A percentile compares a stretch with the other conserved stretches of the same genome.
Evolutionary conservation across 2,329 filamentous ascomycete species (phyloP).

Genomic region (Pseudonectria buxi): DNA sequence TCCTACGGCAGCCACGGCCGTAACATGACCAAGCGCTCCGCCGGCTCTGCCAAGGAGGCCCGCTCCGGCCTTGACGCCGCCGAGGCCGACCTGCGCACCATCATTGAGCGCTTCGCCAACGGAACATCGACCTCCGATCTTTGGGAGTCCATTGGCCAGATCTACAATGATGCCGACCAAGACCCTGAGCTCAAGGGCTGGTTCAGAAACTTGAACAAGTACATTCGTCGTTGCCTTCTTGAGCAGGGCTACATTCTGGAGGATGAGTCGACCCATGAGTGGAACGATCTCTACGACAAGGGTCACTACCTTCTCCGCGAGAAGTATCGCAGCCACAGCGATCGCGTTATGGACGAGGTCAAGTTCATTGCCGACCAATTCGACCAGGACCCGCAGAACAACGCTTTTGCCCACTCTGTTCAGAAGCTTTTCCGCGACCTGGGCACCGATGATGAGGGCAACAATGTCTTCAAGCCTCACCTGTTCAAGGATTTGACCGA

Average conservation of each 20-base stretch:
- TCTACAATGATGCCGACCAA: constrained; percentile 80
- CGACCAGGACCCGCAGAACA: constrained; percentile 81
- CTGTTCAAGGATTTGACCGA: constrained; percentile 82
- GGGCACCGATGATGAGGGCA: constrained; percentile 80
- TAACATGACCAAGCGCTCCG: constrained; percentile 55
- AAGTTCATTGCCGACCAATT: constrained; percentile 89
- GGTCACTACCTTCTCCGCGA: constrained; percentile 82
- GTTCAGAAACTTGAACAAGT: constrained; percentile 75
- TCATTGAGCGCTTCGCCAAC: constrained; percentile 95
- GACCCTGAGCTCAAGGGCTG: constrained; percentile 83
- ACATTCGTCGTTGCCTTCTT: constrained; percentile 75
- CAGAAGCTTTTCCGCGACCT: constrained; percentile 82
- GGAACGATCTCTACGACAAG: constrained; percentile 77
- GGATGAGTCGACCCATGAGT: constrained; percentile 70
- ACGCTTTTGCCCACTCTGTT: constrained; percentile 65
- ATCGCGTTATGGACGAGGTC: constrained; percentile 80
- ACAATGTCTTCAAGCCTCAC: constrained; percentile 85
- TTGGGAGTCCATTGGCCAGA: constrained; percentile 73
- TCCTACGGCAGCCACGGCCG: constrained; percentile 73
- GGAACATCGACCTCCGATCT: constrained; percentile 83
- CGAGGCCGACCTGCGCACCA: constrained; percentile 68
- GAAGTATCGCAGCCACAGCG: constrained; percentile 79
- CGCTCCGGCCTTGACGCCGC: constrained; percentile 62
- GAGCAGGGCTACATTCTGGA: constrained; percentile 89
- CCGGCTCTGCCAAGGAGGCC: constrained; percentile 65